Evolutionary conservation across 2,329 filamentous ascomycete genomes (phyloP).

Genomic region (Diaporthe nobilis): DNA sequence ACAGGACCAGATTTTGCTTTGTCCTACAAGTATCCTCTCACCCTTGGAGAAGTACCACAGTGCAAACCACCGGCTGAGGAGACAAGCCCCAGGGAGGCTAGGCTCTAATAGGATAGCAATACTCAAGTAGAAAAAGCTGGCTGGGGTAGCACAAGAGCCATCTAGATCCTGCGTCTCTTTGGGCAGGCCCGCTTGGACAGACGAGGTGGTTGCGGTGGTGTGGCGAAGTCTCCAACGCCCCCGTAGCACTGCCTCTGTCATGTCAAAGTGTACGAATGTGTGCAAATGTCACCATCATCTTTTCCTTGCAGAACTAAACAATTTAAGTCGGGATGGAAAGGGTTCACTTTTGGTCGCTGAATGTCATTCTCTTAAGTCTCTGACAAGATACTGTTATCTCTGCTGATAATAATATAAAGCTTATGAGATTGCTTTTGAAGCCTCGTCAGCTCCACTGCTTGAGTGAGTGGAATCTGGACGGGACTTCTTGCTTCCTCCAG

Average conservation of each 20-base stretch:
- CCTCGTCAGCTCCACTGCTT: too few relatives aligned
- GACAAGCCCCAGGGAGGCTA: background rate
- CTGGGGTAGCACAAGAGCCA: background rate
- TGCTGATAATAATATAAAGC: too few relatives aligned
- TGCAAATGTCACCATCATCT: too few relatives aligned
- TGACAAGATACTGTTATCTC: too few relatives aligned
- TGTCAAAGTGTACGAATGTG: background rate
- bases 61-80: too few relatives aligned
- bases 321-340: background rate
- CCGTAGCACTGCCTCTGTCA: background rate
- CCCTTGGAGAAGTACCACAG: too few relatives aligned
- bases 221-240: background rate
- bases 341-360: too few relatives aligned
- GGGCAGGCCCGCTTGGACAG: background rate
- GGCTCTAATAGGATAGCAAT: background rate
- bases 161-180: background rate
- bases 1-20: too few relatives aligned
- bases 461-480: too few relatives aligned
- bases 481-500: background rate
- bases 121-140: background rate
- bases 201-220: background rate
- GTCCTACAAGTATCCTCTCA: too few relatives aligned
- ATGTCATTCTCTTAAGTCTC: too few relatives aligned
- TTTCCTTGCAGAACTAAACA: background rate
- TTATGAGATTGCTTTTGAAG: too few relatives aligned